Evolutionary conservation across 306 rosid genomes (phyloP).

Genomic region (Casuarina glauca): DNA sequence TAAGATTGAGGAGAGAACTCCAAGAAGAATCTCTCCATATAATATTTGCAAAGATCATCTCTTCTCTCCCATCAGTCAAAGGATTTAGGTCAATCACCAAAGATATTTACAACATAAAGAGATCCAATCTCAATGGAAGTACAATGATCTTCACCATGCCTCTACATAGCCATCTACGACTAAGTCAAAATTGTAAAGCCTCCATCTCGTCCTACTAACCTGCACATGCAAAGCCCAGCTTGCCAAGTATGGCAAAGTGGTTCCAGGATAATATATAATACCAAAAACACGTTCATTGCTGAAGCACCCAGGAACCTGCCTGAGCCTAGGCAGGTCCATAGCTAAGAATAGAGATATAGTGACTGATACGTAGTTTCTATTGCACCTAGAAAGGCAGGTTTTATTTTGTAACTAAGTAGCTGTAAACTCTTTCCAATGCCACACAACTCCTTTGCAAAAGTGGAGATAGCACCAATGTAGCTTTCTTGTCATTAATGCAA

Average conservation of each 20-base stretch:
- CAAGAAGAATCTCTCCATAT: too few relatives aligned
- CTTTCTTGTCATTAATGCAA: not conserved
- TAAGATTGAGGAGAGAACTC: too few relatives aligned
- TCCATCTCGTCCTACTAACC: not conserved
- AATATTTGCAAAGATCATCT: too few relatives aligned
- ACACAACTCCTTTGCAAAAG: not conserved
- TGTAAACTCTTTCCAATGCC: not conserved
- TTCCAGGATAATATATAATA: not conserved
- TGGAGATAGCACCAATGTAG: not conserved
- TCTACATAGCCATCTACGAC: not conserved
- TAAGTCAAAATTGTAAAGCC: not conserved
- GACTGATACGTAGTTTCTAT: not conserved
- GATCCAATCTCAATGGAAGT: too few relatives aligned
- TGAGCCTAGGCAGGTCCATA: not conserved
- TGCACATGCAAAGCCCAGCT: not conserved
- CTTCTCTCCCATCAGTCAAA: too few relatives aligned
- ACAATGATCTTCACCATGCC: too few relatives aligned
- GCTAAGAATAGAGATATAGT: not conserved
- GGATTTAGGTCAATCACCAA: too few relatives aligned
- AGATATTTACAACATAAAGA: too few relatives aligned
- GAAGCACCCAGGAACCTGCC: not conserved
- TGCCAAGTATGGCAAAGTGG: not conserved
- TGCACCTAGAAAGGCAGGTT: not conserved
- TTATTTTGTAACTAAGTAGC: not conserved
- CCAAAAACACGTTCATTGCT: not conserved